phyloP scores from a whole-genome alignment of 257 asterid genomes.

The Prunella vulgaris region DNA sequence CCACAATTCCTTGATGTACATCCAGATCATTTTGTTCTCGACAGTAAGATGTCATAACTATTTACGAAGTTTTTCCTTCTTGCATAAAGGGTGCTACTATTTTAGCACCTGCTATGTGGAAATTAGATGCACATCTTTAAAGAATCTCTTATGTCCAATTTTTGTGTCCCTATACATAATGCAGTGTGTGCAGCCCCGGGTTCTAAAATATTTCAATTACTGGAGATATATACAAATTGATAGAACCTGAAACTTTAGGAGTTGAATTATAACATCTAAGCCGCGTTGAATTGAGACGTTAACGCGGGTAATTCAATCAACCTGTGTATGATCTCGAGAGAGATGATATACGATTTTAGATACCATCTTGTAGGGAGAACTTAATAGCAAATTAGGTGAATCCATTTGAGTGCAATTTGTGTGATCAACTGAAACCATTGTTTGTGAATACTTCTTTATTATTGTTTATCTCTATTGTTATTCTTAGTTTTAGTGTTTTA shows the following conservation, averaged over 20 bases:
- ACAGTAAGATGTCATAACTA: constrained; percentile 58
- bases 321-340: no score
- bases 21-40: constrained; percentile 91
- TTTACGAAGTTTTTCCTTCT: not conserved
- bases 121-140: not conserved
- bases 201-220: constrained; percentile 91
- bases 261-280: no score
- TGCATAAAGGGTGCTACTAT: constrained; percentile 14
- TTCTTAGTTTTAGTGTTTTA: no score
- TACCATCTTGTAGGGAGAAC: no score
- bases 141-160: constrained; percentile 15
- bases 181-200: constrained; percentile 99
- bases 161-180: constrained; percentile 25
- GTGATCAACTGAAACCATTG: no score
- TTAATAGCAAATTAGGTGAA: no score
- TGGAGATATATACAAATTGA: constrained; percentile 82
- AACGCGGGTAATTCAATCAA: no score
- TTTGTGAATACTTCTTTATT: no score
- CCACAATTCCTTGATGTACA: constrained; percentile 93
- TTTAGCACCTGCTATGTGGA: not conserved
- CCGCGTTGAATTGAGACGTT: no score
- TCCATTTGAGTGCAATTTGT: no score
- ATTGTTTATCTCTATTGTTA: no score
- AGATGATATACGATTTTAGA: no score
- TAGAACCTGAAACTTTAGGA: constrained; percentile 66